phyloP scores from a whole-genome alignment of 192 early-diverging fungal genomes.

The Coemansia sp. region DNA sequence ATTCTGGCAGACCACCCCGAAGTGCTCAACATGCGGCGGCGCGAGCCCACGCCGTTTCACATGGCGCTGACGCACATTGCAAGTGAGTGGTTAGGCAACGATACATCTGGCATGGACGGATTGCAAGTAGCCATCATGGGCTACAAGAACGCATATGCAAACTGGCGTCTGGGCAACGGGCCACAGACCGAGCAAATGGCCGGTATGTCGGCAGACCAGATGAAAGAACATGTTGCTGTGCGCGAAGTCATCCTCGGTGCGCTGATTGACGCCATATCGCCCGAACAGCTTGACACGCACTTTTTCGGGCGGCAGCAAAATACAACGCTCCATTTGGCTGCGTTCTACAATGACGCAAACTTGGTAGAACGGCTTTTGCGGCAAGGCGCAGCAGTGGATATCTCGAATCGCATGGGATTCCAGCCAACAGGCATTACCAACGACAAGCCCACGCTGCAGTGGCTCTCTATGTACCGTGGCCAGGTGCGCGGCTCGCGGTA shows the following conservation, averaged over 20 bases:
- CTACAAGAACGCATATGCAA: slow-evolving; percentile 55
- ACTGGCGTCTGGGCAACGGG: slow-evolving; percentile 53
- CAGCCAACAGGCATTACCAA: slow-evolving; percentile 49
- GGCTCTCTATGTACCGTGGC: slow-evolving; percentile 50
- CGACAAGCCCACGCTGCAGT: slow-evolving; percentile 51
- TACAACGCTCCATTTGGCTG: slow-evolving; percentile 55
- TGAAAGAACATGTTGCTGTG: slow-evolving; percentile 51
- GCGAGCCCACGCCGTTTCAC: slow-evolving; percentile 54
- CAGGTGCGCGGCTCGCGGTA: slow-evolving; percentile 49
- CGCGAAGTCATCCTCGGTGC: slow-evolving; percentile 52
- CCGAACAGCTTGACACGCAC: slow-evolving; percentile 54
- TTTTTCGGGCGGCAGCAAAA: slow-evolving; percentile 54
- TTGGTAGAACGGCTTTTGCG: slow-evolving; percentile 51
- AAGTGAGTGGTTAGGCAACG: slow-evolving; percentile 53
- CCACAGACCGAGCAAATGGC: slow-evolving; percentile 45
- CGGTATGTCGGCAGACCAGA: slow-evolving; percentile 49
- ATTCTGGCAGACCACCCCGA: slow-evolving; percentile 53
- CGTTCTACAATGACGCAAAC: slow-evolving; percentile 55
- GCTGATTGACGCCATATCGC: slow-evolving; percentile 52
- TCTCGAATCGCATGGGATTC: slow-evolving; percentile 52
- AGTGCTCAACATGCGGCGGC: slow-evolving; percentile 52
- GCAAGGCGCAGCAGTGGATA: slow-evolving; percentile 53
- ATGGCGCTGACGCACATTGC: slow-evolving; percentile 51
- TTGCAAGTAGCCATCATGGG: slow-evolving; percentile 57
- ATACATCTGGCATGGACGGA: slow-evolving; percentile 58